These are phyloP conservation scores for Aspergillus ochraceus DNA, from an alignment of 2,329 filamentous ascomycete genomes.

Conservation along the genomic window DNA sequence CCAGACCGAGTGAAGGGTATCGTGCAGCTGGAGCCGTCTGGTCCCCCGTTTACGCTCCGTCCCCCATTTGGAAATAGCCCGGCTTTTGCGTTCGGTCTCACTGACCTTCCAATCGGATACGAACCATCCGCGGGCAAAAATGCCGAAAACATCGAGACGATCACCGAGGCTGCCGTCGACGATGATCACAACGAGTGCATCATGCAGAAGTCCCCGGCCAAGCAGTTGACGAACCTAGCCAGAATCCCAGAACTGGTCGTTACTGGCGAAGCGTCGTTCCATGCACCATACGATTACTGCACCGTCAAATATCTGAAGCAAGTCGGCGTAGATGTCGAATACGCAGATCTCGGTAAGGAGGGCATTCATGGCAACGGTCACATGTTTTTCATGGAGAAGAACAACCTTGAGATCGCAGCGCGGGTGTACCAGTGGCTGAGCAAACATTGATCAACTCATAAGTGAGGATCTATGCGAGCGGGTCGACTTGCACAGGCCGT, in stretches of 20 bases:
- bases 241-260: conserved; percentile 52
- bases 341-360: conserved; percentile 45
- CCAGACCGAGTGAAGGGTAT: conserved; percentile 51
- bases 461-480: neutral
- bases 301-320: conserved; percentile 55
- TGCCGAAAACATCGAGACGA: conserved; percentile 8
- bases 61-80: conserved; percentile 12
- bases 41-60: conserved; percentile 42
- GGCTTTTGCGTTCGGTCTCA: conserved; percentile 20
- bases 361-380: conserved; percentile 57
- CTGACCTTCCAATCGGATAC: conserved; percentile 18
- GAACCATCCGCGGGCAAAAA: conserved; percentile 6
- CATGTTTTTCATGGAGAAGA: conserved; percentile 38
- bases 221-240: conserved; percentile 50
- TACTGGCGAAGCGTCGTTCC: conserved; percentile 56
- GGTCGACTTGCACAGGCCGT: too few species aligned
- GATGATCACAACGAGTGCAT: conserved; percentile 30
- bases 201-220: conserved; percentile 40
- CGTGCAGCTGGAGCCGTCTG: conserved; percentile 54
- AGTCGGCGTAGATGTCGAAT: conserved; percentile 49
- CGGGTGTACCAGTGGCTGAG: conserved; percentile 9
- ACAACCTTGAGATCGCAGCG: conserved; percentile 18
- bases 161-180: conserved; percentile 10
- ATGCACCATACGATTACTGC: conserved; percentile 57
- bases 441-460: neutral